phyloP scores from a whole-genome alignment of 2,329 filamentous ascomycete genomes.

The Penicillium sclerotiorum region DNA sequence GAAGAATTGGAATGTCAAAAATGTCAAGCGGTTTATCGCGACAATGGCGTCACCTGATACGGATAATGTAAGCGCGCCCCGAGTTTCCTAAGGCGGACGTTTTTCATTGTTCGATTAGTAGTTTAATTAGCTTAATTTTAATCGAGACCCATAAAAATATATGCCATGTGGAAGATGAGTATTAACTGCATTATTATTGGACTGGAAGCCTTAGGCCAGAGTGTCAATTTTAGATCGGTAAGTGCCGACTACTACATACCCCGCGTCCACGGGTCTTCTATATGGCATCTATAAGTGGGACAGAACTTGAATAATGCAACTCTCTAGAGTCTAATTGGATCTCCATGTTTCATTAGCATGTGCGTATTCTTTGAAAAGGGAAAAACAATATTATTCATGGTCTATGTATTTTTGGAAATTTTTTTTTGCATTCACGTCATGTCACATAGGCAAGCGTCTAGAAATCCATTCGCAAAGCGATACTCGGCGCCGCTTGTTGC shows the following conservation, averaged over 20 bases:
- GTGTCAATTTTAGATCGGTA: no score
- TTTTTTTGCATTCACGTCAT: conserved; percentile 10
- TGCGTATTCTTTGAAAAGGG: neutral
- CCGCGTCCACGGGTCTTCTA: no score
- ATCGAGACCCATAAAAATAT: neutral
- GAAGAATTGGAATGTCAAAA: neutral
- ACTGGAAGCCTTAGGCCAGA: no score
- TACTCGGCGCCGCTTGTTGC: conserved; percentile 67
- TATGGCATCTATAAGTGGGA: no score
- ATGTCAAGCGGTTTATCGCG: neutral
- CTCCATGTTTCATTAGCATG: no score
- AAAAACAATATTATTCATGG: neutral
- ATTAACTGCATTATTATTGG: no score
- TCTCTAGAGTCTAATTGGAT: no score
- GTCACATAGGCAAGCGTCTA: conserved; percentile 33
- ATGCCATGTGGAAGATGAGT: no score
- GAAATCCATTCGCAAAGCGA: conserved; percentile 96
- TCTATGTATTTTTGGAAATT: conserved; percentile 3
- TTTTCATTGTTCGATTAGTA: no score
- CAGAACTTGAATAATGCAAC: no score
- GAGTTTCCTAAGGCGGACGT: conserved; percentile 6
- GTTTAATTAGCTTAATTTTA: neutral
- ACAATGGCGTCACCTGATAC: conserved; percentile 19
- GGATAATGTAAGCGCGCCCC: conserved; percentile 19
- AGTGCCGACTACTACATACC: no score